phyloP scores from a whole-genome alignment of 2,329 filamentous ascomycete genomes.

The Cladorrhinum sp. region DNA sequence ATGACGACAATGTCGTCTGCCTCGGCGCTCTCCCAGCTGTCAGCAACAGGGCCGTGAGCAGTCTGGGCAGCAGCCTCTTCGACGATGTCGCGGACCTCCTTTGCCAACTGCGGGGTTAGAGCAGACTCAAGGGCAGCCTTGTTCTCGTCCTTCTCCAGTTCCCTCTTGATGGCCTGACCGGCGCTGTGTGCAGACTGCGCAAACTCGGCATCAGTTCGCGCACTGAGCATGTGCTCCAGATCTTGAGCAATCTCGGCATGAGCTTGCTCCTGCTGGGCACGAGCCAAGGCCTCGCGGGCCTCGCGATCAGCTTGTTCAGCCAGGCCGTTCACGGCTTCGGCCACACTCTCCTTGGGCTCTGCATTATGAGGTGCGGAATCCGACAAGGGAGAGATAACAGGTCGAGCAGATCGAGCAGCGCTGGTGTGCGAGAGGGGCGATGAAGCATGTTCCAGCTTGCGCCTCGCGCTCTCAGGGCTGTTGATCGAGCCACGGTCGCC shows the following conservation, averaged over 20 bases:
- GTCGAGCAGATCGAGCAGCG: constrained; percentile 6
- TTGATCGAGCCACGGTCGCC: constrained; percentile 43
- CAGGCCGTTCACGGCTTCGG: constrained; percentile 66
- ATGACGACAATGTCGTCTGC: constrained; percentile 63
- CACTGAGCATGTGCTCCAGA: constrained; percentile 47
- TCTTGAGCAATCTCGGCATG: constrained; percentile 49
- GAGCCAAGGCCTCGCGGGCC: constrained; percentile 63
- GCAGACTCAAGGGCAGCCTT: constrained; percentile 51
- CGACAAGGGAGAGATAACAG: constrained; percentile 16
- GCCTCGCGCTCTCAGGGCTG: constrained; percentile 42
- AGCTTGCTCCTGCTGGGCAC: constrained; percentile 49
- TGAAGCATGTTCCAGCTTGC: constrained; percentile 33
- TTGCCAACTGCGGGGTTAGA: constrained; percentile 50
- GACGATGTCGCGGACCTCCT: constrained; percentile 47
- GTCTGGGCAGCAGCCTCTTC: constrained; percentile 56
- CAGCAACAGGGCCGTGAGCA: constrained; percentile 63
- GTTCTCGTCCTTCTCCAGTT: constrained; percentile 54
- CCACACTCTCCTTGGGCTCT: constrained; percentile 61
- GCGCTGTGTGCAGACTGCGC: constrained; percentile 47
- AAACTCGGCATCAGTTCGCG: constrained; percentile 53
- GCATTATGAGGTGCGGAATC: constrained; percentile 15
- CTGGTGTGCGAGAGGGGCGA: constrained; percentile 28
- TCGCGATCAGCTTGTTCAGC: constrained; percentile 51
- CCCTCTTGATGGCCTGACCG: constrained; percentile 49
- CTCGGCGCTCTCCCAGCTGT: constrained; percentile 89